phyloP scores from a whole-genome alignment of 805 yeast genomes.

The Isabelozyma pseudorhagii region DNA sequence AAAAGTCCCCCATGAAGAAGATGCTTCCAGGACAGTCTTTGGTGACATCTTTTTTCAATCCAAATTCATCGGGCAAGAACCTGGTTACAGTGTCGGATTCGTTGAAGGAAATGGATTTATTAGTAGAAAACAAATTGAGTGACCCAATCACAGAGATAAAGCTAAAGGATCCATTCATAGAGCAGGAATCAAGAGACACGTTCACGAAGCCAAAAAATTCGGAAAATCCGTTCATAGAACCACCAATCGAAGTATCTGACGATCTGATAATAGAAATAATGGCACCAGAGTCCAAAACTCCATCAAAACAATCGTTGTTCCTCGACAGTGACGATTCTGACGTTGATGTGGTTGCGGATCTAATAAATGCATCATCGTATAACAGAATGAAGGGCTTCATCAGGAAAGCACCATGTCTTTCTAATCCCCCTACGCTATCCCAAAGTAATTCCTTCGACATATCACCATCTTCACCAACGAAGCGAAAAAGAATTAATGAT shows the following conservation, averaged over 20 bases:
- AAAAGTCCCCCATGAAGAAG: neutral
- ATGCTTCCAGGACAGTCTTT: neutral
- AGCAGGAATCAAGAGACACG: no score
- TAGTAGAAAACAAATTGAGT: no score
- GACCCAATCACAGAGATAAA: no score
- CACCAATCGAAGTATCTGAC: neutral
- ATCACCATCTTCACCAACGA: neutral
- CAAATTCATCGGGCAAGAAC: no score
- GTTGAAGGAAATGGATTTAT: no score
- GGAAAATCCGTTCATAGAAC: no score
- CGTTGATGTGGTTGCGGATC: neutral
- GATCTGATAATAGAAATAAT: neutral
- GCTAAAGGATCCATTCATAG: no score
- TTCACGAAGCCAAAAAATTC: no score
- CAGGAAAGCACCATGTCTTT: neutral
- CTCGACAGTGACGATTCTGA: neutral
- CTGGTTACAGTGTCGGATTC: no score
- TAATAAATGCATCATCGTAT: neutral
- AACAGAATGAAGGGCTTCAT: neutral
- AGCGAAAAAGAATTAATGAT: neutral
- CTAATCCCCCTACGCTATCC: neutral
- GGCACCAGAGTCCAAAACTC: neutral
- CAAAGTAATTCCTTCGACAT: neutral
- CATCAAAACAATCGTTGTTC: neutral
- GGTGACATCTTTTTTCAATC: neutral